Evolutionary conservation across 495 filamentous ascomycete genomes (phyloP).

Genomic region (Melanomma pulvis-pyrius): DNA sequence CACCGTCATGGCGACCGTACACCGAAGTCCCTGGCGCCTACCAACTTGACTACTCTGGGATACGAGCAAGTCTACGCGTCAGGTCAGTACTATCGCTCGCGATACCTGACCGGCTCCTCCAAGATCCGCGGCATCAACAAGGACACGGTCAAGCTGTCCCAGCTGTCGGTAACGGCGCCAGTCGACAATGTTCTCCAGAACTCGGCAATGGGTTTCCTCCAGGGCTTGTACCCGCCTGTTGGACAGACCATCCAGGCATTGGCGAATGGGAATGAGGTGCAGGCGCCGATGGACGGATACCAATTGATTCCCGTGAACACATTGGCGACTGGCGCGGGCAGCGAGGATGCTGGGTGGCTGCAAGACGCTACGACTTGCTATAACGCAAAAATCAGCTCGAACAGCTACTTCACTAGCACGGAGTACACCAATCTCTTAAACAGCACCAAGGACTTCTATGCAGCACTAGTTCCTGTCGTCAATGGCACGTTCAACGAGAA

Average conservation of each 20-base stretch:
- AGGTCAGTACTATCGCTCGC: slow-evolving; percentile 63
- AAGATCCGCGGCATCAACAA: slow-evolving; percentile 61
- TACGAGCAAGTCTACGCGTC: slow-evolving; percentile 63
- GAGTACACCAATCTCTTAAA: slow-evolving; percentile 58
- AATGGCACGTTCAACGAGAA: slow-evolving; percentile 57
- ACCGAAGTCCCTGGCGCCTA: slow-evolving; percentile 55
- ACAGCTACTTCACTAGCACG: slow-evolving; percentile 67
- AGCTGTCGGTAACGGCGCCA: slow-evolving; percentile 58
- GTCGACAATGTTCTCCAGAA: slow-evolving; percentile 46
- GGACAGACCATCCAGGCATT: slow-evolving; percentile 52
- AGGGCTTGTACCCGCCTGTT: slow-evolving; percentile 65
- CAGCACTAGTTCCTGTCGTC: slow-evolving; percentile 62
- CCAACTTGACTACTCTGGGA: slow-evolving; percentile 62
- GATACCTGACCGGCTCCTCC: slow-evolving; percentile 56
- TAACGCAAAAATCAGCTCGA: slow-evolving; percentile 66
- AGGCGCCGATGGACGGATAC: slow-evolving; percentile 62
- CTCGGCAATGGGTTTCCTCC: slow-evolving; percentile 55
- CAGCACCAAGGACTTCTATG: slow-evolving; percentile 67
- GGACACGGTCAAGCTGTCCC: slow-evolving; percentile 59
- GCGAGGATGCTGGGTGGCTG: slow-evolving; percentile 62
- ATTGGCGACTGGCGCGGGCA: slow-evolving; percentile 50
- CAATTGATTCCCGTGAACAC: slow-evolving; percentile 60
- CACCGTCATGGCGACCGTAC: slow-evolving; percentile 68
- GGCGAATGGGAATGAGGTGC: slow-evolving; percentile 55
- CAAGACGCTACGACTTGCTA: slow-evolving; percentile 61